These are phyloP conservation scores for Tetracentron sinense DNA, from an alignment of 164 flowering plant species.

Conservation along the genomic window DNA sequence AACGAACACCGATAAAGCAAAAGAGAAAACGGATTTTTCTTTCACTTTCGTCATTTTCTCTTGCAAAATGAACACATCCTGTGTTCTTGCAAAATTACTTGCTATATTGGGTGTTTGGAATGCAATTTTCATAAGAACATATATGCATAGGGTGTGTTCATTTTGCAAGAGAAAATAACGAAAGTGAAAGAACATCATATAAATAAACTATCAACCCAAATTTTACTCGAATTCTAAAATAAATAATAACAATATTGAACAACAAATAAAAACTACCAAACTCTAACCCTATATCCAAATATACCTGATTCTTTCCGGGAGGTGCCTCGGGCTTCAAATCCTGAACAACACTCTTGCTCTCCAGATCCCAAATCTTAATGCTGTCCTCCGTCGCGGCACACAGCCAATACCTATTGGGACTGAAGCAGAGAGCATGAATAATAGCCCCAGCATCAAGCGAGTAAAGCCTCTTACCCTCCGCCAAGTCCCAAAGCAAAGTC, in stretches of 20 bases:
- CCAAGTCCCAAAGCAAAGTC: conserved; percentile 80
- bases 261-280: background rate
- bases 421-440: conserved; percentile 77
- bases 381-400: conserved; percentile 82
- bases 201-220: too few relatives aligned
- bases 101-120: too few relatives aligned
- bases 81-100: too few relatives aligned
- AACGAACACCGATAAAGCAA: too few relatives aligned
- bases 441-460: conserved; percentile 69
- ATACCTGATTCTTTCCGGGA: conserved; percentile 33
- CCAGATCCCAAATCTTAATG: conserved; percentile 90
- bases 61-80: too few relatives aligned
- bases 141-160: too few relatives aligned
- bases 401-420: conserved; percentile 92
- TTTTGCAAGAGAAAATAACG: too few relatives aligned
- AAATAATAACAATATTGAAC: background rate
- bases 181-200: too few relatives aligned
- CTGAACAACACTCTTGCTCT: conserved; percentile 79
- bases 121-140: too few relatives aligned
- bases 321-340: conserved; percentile 56
- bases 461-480: conserved; percentile 79
- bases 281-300: background rate
- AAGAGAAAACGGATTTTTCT: too few relatives aligned
- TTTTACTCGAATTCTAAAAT: too few relatives aligned
- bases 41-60: too few relatives aligned